These are phyloP conservation scores for Saccharomyces eubayanus DNA, from an alignment of 805 yeast genomes.

Conservation along the genomic window DNA sequence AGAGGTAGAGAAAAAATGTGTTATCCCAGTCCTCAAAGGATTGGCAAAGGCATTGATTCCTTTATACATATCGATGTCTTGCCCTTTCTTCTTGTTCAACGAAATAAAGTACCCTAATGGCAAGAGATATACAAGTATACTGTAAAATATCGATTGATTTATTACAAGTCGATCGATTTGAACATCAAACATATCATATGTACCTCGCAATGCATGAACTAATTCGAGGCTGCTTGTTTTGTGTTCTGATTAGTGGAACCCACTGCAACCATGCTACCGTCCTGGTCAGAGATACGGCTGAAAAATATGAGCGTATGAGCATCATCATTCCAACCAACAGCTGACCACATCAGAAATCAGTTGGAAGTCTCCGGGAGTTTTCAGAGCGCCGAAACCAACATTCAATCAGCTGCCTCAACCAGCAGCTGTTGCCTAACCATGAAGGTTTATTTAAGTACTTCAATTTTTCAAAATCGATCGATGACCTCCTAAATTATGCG, in stretches of 20 bases:
- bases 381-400: neutral
- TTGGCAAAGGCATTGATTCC: neutral
- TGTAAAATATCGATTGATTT: neutral
- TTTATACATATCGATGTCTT: neutral
- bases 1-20: neutral
- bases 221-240: neutral
- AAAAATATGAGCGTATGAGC: neutral
- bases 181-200: neutral
- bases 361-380: neutral
- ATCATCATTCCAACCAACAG: neutral
- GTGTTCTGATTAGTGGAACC: neutral
- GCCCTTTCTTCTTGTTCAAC: neutral
- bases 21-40: neutral
- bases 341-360: neutral
- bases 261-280: neutral
- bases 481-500: neutral
- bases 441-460: neutral
- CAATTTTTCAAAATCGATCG: neutral
- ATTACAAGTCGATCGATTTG: neutral
- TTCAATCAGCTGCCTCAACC: neutral
- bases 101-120: neutral
- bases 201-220: neutral
- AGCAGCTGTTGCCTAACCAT: neutral
- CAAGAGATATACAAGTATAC: neutral
- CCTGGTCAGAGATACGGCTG: neutral